Evolutionary conservation across 495 filamentous ascomycete genomes (phyloP), one percentile per base, ranked within the genome.

Genomic region (Penicillium mononematosum): DNA sequence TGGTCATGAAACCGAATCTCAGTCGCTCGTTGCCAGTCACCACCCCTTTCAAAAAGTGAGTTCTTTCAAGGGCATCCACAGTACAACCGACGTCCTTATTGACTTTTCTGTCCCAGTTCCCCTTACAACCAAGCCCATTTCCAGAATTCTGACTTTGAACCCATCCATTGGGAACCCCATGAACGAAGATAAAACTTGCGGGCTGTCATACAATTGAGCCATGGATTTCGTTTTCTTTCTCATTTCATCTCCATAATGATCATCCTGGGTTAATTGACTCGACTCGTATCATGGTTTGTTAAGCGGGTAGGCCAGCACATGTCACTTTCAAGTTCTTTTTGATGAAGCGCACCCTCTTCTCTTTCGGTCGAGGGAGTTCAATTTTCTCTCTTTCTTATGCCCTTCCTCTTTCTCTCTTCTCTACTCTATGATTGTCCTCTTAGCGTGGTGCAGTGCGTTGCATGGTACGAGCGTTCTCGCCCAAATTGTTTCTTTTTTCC

Each of bases 81-180:
- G 0, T 16, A 45, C 7, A 19, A 31, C 5, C 8, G n/a, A 2
- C 4, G 25, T 19, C 0, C 3, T 57, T 77, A 84, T 83, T 55
- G 76, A 78, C 42, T 77, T 78, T 7, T 81, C 82, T 58, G 77
- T 77, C 4, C 1, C 56, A 87, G 83, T 60, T 80, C 77, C 24
- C 87, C 90, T 24, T 92, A 89, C 72, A 92, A 92, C 62, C 84
- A 85, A 47, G 88, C 88, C 3, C 90, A 95, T 72, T 93, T 88
- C 71, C 86, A 88, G 59, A 93, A 92, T 64, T 79, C 85, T 52
- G 87, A 93, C 62, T 95, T 95, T 61, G 89, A 92, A 61, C 90
- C 90, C 7, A 79, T 79, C 22, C 75, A 78, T 55, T 79, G 69
- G 66, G 74, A 70, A 50, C 76, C 76, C 14, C 65, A 62, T 53